Evolutionary conservation across 2,329 filamentous ascomycete species (phyloP).

Genomic region (Emmonsia crescens): DNA sequence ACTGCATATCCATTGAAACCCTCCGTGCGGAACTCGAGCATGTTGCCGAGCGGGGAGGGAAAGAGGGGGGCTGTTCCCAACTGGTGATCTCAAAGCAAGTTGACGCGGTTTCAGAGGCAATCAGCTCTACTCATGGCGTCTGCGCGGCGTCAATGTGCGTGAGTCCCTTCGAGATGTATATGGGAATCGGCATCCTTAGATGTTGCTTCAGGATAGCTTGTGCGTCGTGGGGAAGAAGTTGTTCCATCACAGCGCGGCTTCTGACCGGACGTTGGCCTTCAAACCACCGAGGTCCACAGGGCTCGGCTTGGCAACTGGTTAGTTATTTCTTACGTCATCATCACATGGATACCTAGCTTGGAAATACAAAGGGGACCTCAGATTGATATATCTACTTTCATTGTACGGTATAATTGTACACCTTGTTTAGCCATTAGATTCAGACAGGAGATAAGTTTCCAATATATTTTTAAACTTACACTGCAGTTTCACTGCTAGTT

Average conservation of each 20-base stretch:
- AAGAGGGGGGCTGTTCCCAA: not conserved
- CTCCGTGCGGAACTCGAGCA: slow-evolving; percentile 89
- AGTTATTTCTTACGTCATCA: not conserved
- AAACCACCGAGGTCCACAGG: slow-evolving; percentile 1
- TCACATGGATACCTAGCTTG: no score
- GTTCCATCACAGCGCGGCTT: not conserved
- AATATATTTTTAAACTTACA: no score
- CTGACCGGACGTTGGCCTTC: not conserved
- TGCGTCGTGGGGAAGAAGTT: not conserved
- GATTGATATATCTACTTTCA: no score
- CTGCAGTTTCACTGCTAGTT: not conserved
- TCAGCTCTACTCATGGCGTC: not conserved
- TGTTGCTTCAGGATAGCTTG: not conserved
- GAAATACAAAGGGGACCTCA: no score
- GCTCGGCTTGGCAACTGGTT: not conserved
- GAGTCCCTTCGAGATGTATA: not conserved
- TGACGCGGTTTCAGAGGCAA: not conserved
- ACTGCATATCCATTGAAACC: slow-evolving; percentile 95
- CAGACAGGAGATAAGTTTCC: no score
- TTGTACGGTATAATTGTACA: no score
- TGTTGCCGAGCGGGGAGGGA: slow-evolving; percentile 31
- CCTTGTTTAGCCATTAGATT: no score
- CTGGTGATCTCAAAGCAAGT: not conserved
- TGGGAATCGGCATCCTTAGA: not conserved
- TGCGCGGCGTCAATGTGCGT: not conserved